These are phyloP conservation scores for Pseudogymnoascus sp. DNA, from an alignment of 2,329 filamentous ascomycete species.

Conservation along the genomic window DNA sequence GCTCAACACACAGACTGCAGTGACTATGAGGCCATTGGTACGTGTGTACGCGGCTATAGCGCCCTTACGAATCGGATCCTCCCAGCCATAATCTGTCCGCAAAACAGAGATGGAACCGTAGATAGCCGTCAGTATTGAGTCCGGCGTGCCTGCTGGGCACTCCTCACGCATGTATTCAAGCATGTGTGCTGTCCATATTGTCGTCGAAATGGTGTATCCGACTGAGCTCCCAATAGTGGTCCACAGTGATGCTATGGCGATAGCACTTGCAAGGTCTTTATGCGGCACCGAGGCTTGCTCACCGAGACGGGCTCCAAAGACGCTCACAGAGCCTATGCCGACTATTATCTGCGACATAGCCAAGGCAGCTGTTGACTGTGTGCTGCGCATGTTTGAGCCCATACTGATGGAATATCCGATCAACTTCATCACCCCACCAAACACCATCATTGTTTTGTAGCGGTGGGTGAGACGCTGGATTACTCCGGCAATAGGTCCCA, in stretches of 20 bases:
- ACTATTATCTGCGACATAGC: constrained; percentile 32
- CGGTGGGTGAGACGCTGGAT: constrained; percentile 32
- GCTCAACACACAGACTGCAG: constrained; percentile 27
- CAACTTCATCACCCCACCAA: constrained; percentile 31
- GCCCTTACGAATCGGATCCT: constrained; percentile 32
- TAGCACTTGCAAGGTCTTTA: constrained; percentile 34
- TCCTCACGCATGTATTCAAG: constrained; percentile 28
- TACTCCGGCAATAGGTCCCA: constrained; percentile 27
- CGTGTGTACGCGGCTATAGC: constrained; percentile 32
- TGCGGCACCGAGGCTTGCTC: constrained; percentile 37
- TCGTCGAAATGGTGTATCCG: constrained; percentile 33
- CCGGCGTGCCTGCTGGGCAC: constrained; percentile 23
- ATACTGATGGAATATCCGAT: constrained; percentile 33
- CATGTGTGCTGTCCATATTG: constrained; percentile 36
- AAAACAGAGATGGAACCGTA: constrained; percentile 32
- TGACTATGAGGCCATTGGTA: constrained; percentile 32
- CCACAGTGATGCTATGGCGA: constrained; percentile 34
- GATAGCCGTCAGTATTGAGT: constrained; percentile 24
- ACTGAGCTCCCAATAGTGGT: constrained; percentile 33
- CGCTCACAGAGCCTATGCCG: constrained; percentile 32
- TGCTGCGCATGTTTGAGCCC: constrained; percentile 25
- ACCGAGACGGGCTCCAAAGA: constrained; percentile 35
- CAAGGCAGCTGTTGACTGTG: constrained; percentile 30
- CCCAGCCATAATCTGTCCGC: constrained; percentile 28
- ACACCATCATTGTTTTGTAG: constrained; percentile 36